Conservation (phyloP, 441 rosid genomes). For the Pelargonium myrrhifolium region DNA sequence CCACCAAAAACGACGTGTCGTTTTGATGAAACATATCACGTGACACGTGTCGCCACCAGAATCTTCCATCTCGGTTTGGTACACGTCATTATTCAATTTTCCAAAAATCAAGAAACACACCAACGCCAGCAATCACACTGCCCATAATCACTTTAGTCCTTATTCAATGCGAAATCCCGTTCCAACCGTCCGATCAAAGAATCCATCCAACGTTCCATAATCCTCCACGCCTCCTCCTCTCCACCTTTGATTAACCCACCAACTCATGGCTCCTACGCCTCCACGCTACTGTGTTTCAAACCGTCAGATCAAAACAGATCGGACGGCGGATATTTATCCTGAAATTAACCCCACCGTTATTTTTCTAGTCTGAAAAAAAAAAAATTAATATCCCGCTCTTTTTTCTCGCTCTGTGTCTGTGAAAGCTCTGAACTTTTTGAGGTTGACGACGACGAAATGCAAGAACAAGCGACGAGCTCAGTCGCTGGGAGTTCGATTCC, state of each 20-base stretch:
- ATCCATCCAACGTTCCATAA: not conserved
- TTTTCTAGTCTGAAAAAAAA: not conserved
- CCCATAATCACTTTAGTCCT: not conserved
- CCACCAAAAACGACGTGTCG: too few relatives aligned
- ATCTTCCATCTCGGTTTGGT: too few relatives aligned
- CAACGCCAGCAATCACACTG: not conserved
- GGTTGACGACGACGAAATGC: slow-evolving; percentile 15
- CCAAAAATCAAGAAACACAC: not conserved
- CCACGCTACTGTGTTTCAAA: not conserved
- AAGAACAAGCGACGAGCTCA: slow-evolving; percentile 23
- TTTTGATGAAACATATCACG: too few relatives aligned
- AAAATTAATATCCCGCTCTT: slow-evolving; percentile 11
- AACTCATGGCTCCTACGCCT: slow-evolving; percentile 15
- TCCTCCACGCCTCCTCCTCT: slow-evolving; percentile 14
- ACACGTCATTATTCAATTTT: too few relatives aligned
- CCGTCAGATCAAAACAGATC: slow-evolving; percentile 10
- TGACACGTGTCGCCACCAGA: too few relatives aligned
- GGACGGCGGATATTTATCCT: not conserved
- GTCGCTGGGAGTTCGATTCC: slow-evolving; percentile 18
- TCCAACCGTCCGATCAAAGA: slow-evolving; percentile 4
- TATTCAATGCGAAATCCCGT: not conserved
- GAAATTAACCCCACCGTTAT: not conserved
- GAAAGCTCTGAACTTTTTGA: not conserved
- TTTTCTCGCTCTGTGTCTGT: not conserved
- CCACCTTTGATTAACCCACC: slow-evolving; percentile 16